Conservation (phyloP, 352 stramenopile genomes). For the Phytophthora nicotianae region DNA sequence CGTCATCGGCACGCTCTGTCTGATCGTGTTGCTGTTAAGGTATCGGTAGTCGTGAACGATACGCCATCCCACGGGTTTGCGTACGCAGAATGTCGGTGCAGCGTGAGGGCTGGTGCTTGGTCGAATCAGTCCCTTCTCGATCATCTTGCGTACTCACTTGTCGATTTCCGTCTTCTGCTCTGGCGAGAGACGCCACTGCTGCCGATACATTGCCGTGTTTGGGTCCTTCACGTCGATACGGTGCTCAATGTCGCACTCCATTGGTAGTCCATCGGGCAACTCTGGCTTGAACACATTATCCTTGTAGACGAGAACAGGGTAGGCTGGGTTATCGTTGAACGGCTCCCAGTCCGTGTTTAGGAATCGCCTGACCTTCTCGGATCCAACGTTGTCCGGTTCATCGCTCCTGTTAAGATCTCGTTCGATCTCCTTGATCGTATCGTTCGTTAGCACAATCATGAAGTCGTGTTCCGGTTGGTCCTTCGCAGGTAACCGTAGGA, state of each 20-base stretch:
- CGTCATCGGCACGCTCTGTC: too few relatives aligned
- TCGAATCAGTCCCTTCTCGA: too few relatives aligned
- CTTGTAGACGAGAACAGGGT: too few relatives aligned
- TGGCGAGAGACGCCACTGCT: too few relatives aligned
- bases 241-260: too few relatives aligned
- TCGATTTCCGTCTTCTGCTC: too few relatives aligned
- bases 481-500: constrained; percentile 12
- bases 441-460: constrained; percentile 17
- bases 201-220: too few relatives aligned
- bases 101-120: too few relatives aligned
- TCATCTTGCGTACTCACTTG: too few relatives aligned
- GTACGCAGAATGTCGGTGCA: constrained; percentile 33
- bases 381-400: background rate
- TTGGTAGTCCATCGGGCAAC: too few relatives aligned
- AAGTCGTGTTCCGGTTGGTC: constrained; percentile 1
- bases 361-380: constrained; percentile 13
- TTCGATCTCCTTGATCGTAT: constrained; percentile 10
- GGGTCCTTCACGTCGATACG: background rate
- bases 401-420: background rate
- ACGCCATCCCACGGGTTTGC: constrained; percentile 34
- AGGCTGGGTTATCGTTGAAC: too few relatives aligned
- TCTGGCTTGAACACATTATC: constrained; percentile 2
- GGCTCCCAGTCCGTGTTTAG: too few relatives aligned
- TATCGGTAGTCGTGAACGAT: constrained; percentile 35
- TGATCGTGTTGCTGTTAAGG: constrained; percentile 18